A percentile compares a stretch with the other conserved stretches of the same genome.
Evolutionary conservation across 768 basidiomycete species (phyloP).

Genomic region (Tricholoma bakamatsutake): DNA sequence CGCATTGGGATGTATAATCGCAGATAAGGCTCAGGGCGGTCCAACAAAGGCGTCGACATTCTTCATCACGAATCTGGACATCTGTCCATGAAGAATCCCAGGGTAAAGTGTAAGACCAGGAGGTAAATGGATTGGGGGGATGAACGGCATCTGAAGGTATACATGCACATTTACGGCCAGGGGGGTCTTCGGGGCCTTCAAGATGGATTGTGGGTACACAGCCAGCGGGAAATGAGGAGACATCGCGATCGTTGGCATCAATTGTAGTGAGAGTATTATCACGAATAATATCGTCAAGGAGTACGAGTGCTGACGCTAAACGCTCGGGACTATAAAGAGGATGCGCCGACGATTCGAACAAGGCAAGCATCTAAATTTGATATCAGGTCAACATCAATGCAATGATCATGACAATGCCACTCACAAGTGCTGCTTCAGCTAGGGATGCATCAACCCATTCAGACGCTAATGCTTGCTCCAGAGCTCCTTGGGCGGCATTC

Average conservation of each 20-base stretch:
- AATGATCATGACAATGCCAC: background rate
- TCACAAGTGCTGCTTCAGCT: conserved; percentile 68
- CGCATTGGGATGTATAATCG: conserved; percentile 62
- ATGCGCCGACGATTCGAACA: conserved; percentile 74
- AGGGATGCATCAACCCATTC: conserved; percentile 57
- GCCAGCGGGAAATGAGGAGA: conserved; percentile 42
- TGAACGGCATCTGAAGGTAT: conserved; percentile 30
- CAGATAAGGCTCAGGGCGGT: conserved; percentile 63
- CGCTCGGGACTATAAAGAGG: conserved; percentile 56
- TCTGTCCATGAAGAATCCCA: conserved; percentile 59
- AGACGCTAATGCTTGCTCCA: conserved; percentile 44
- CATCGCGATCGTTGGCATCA: conserved; percentile 51
- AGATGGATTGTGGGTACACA: conserved; percentile 44
- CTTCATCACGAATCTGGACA: conserved; percentile 56
- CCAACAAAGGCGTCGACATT: conserved; percentile 75
- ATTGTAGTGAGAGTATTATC: conserved; percentile 46
- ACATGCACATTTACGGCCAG: conserved; percentile 41
- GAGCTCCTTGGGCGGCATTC: conserved; percentile 47
- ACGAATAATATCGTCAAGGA: conserved; percentile 63
- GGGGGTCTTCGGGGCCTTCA: conserved; percentile 22
- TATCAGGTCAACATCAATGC: background rate
- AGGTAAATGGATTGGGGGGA: conserved; percentile 31
- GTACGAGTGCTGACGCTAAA: conserved; percentile 44
- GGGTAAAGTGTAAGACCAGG: conserved; percentile 46
- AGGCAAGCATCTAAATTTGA: conserved; percentile 53